These are phyloP conservation scores for Corymbia calophylla DNA, from an alignment of 441 rosid genomes.

Conservation along the genomic window DNA sequence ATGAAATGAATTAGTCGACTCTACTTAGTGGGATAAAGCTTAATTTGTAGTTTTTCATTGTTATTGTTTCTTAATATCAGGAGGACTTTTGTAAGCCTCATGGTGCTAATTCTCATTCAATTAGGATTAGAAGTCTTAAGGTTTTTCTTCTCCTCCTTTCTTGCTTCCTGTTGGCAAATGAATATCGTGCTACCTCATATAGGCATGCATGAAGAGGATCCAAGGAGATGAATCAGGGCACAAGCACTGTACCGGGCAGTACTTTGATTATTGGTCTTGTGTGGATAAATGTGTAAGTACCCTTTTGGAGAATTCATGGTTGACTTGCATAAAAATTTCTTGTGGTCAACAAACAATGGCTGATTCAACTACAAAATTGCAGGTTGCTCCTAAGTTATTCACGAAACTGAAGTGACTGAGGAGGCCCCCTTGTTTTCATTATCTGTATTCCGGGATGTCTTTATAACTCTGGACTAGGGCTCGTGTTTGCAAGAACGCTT, in stretches of 20 bases:
- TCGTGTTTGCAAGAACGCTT: neutral
- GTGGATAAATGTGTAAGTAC: neutral
- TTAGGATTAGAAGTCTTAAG: neutral
- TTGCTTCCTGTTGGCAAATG: neutral
- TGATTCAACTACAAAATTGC: neutral
- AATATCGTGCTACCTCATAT: neutral
- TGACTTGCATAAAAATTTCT: neutral
- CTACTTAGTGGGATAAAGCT: neutral
- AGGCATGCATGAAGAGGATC: neutral
- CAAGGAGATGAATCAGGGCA: neutral
- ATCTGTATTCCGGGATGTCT: neutral
- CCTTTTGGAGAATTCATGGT: neutral
- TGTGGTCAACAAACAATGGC: neutral
- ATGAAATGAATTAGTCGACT: neutral
- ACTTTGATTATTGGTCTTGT: conserved; percentile 1
- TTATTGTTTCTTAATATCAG: neutral
- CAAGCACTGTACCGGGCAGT: conserved; percentile 2
- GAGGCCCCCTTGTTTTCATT: neutral
- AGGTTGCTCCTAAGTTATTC: neutral
- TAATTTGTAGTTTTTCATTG: neutral
- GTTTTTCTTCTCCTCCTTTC: neutral
- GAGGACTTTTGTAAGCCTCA: neutral
- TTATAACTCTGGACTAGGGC: neutral
- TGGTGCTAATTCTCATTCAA: neutral
- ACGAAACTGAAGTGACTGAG: neutral